phyloP scores from a whole-genome alignment of 495 filamentous ascomycete species.

The Lasiosphaeriaceae sp. region DNA sequence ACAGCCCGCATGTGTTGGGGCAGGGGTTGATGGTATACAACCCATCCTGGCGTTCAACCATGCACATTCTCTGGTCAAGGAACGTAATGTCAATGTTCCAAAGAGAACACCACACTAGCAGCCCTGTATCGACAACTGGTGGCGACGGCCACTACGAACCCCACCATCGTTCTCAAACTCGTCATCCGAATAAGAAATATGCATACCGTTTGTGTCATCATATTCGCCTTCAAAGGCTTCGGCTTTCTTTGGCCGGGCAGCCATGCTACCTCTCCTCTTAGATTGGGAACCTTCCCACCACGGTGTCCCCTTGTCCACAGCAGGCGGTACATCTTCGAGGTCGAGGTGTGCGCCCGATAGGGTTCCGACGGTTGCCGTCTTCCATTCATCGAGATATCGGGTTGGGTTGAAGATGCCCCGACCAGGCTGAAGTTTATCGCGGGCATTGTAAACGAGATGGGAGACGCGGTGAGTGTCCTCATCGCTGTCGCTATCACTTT shows the following conservation, averaged over 20 bases:
- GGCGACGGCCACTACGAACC: no score
- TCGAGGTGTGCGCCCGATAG: slow-evolving; percentile 49
- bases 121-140: no score
- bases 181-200: neutral
- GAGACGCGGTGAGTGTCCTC: slow-evolving; percentile 36
- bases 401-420: slow-evolving; percentile 44
- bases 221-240: slow-evolving; percentile 49
- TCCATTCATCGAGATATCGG: slow-evolving; percentile 56
- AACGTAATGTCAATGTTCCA: no score
- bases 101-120: no score
- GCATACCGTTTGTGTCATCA: slow-evolving; percentile 48
- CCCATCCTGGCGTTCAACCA: no score
- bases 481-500: slow-evolving; percentile 16
- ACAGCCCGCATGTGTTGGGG: no score
- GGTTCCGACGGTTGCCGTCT: slow-evolving; percentile 47
- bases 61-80: no score
- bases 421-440: slow-evolving; percentile 38
- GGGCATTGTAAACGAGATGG: slow-evolving; percentile 39
- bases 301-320: slow-evolving; percentile 37
- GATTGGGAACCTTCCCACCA: slow-evolving; percentile 51
- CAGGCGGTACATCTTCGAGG: slow-evolving; percentile 34
- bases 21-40: no score
- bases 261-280: slow-evolving; percentile 34
- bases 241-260: slow-evolving; percentile 33
- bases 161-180: neutral